phyloP scores from a whole-genome alignment of 192 early-diverging fungal genomes.

The Entomortierella beljakovae region DNA sequence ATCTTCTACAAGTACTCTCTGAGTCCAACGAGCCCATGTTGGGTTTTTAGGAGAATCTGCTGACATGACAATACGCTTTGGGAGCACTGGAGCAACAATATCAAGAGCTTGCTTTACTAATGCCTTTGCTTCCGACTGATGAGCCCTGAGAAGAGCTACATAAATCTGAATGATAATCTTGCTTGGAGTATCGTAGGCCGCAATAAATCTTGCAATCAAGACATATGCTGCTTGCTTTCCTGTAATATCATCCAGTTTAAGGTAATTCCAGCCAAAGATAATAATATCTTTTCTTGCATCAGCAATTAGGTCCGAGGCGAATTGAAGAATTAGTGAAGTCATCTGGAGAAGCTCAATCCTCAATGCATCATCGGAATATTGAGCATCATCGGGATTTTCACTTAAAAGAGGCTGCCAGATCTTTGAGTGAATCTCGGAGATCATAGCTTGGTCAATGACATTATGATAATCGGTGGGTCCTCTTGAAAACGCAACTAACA shows the following conservation, averaged over 20 bases:
- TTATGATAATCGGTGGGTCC: slow-evolving; percentile 57
- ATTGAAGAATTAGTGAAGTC: slow-evolving; percentile 87
- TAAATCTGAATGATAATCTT: slow-evolving; percentile 92
- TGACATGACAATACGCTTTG: slow-evolving; percentile 76
- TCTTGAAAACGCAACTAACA: slow-evolving; percentile 73
- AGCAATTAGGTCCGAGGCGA: slow-evolving; percentile 79
- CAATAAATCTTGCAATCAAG: slow-evolving; percentile 91
- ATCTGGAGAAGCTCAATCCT: slow-evolving; percentile 93
- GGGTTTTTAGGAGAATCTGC: slow-evolving; percentile 66
- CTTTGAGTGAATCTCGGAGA: slow-evolving; percentile 67
- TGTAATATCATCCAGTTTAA: slow-evolving; percentile 88
- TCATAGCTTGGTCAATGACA: slow-evolving; percentile 72
- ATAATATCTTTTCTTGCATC: slow-evolving; percentile 91
- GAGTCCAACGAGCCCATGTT: slow-evolving; percentile 89
- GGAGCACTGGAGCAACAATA: slow-evolving; percentile 91
- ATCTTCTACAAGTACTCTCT: slow-evolving; percentile 92
- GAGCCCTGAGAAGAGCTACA: slow-evolving; percentile 86
- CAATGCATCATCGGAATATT: slow-evolving; percentile 73
- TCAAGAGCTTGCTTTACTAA: slow-evolving; percentile 96
- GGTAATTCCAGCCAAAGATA: slow-evolving; percentile 94
- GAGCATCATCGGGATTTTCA: slow-evolving; percentile 65
- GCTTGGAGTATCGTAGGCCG: slow-evolving; percentile 90
- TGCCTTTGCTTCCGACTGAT: slow-evolving; percentile 88
- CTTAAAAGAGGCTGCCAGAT: slow-evolving; percentile 67
- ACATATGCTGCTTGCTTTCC: slow-evolving; percentile 98